These are phyloP conservation scores for Exserohilum rostratum DNA, from an alignment of 2,329 filamentous ascomycete species.

Conservation along the genomic window DNA sequence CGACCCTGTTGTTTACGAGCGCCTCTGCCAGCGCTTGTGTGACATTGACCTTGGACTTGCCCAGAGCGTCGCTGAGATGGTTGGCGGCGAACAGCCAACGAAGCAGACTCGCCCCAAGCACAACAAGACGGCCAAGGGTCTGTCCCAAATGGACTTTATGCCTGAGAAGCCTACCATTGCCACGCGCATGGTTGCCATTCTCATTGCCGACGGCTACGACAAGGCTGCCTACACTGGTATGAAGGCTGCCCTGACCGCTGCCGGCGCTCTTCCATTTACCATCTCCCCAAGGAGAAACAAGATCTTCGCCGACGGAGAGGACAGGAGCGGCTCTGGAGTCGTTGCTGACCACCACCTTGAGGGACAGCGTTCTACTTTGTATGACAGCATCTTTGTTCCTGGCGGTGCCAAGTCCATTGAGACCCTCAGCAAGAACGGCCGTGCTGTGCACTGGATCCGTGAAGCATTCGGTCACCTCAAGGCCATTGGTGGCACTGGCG, in stretches of 20 bases:
- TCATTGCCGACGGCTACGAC: constrained; percentile 81
- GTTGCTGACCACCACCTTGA: constrained; percentile 79
- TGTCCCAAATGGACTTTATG: constrained; percentile 73
- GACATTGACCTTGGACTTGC: constrained; percentile 77
- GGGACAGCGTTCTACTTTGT: constrained; percentile 79
- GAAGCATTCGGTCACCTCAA: constrained; percentile 85
- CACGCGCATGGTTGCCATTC: constrained; percentile 73
- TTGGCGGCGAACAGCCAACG: constrained; percentile 67
- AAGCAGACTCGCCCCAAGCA: constrained; percentile 64
- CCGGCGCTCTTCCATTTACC: constrained; percentile 72
- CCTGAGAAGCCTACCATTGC: constrained; percentile 70
- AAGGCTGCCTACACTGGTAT: constrained; percentile 68
- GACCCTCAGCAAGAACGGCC: constrained; percentile 70
- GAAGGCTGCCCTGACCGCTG: constrained; percentile 66
- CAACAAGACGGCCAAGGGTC: constrained; percentile 68
- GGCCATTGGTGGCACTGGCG: constrained; percentile 75
- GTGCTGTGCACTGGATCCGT: constrained; percentile 75
- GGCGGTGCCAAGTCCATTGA: constrained; percentile 69
- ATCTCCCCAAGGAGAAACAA: constrained; percentile 71
- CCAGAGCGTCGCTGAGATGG: constrained; percentile 70
- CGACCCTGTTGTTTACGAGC: constrained; percentile 75
- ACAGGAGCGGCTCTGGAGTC: constrained; percentile 59
- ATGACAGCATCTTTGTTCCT: constrained; percentile 79
- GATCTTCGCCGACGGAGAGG: constrained; percentile 66
- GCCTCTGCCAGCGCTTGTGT: constrained; percentile 69